phyloP scores from a whole-genome alignment of 2,329 filamentous ascomycete species.

The Fusarium gaditjirri region DNA sequence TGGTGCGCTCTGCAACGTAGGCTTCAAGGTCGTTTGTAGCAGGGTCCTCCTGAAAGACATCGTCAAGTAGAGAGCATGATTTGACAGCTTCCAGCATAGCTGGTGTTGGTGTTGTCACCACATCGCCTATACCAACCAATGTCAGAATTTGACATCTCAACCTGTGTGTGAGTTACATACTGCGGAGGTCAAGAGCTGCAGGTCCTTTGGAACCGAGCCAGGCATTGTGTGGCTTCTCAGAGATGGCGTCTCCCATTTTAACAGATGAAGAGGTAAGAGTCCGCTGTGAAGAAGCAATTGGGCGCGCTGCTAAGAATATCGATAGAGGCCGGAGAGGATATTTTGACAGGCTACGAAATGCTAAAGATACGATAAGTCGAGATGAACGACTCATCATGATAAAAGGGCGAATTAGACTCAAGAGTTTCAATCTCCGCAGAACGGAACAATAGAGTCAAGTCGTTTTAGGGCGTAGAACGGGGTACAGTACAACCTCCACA shows the following conservation, averaged over 20 bases:
- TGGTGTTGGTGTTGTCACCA: conserved; percentile 77
- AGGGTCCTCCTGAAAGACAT: conserved; percentile 83
- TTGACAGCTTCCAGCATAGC: conserved; percentile 86
- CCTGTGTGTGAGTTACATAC: conserved; percentile 42
- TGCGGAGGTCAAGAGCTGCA: conserved; percentile 54
- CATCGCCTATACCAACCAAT: conserved; percentile 53
- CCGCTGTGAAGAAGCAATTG: background rate
- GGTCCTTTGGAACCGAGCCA: conserved; percentile 53
- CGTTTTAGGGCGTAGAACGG: background rate
- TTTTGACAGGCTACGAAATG: conserved; percentile 2
- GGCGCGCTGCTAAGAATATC: background rate
- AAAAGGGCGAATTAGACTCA: conserved; percentile 3
- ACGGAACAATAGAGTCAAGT: conserved; percentile 7
- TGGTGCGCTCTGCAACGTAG: conserved; percentile 77
- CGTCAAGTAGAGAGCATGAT: conserved; percentile 80
- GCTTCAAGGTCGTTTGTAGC: conserved; percentile 81
- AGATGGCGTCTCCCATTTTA: conserved; percentile 28
- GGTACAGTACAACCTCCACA: conserved; percentile 18
- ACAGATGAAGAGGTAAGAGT: conserved; percentile 23
- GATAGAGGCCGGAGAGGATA: background rate
- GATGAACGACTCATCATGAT: conserved; percentile 16
- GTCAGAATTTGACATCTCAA: conserved; percentile 29
- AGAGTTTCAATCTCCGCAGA: conserved; percentile 6
- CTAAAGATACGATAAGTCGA: conserved; percentile 9
- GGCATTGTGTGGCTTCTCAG: conserved; percentile 42